Base-by-base conservation (phyloP, 2,329 filamentous ascomycete species). In the Raffaelea deltoideospora region DNA sequence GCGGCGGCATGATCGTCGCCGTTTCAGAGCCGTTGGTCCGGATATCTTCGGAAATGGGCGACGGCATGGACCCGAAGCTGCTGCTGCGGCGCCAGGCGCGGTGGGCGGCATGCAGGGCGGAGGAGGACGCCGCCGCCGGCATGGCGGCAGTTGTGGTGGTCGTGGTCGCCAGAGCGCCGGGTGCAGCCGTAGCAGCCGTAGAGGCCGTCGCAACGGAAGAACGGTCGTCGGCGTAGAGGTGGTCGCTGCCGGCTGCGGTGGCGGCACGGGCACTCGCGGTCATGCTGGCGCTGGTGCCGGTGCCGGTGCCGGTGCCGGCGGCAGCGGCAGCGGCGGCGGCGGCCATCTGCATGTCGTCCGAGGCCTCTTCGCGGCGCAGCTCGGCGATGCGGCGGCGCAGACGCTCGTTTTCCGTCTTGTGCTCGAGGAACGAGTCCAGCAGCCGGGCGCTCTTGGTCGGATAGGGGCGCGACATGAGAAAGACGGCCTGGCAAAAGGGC, bases 351-450 rank as follows among this genome's bases (percentile, higher is more conserved):
- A 92, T 87, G 38, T 85, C 82, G 37, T 87, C 82, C 1, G 37
- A 36, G 39, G 79, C 75, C 54, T 95, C 88, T 55, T 95, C 88
- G 42, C 72, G 70, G 47, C 82, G 83, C 37, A 95, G 64, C 57
- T 92, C 85, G 15, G 79, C 76, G 43, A 96, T 93, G 31, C 84
- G 76, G 48, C 84, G 80, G 49, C 75, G 76, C 34, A 96, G 59
- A 5, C 87, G 74, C 60, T 94, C 86, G 50, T 95, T 94, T 55
- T 95, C 88, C 37, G 94, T 88, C 58, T 95, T 95, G 61, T 95
- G 87, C 54, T 96, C 88, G 21, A 96, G 65, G 50, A 95, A 95
- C 0, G 86, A 92, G 58, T 96, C 87, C 17, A 95, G 66, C 10
- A 95, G 66, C 4, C 72, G 73, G 1, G 85, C 79, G 51, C 88